These are phyloP conservation scores for Phyllosticta citriasiana DNA, from an alignment of 2,329 filamentous ascomycete genomes.

Conservation along the genomic window DNA sequence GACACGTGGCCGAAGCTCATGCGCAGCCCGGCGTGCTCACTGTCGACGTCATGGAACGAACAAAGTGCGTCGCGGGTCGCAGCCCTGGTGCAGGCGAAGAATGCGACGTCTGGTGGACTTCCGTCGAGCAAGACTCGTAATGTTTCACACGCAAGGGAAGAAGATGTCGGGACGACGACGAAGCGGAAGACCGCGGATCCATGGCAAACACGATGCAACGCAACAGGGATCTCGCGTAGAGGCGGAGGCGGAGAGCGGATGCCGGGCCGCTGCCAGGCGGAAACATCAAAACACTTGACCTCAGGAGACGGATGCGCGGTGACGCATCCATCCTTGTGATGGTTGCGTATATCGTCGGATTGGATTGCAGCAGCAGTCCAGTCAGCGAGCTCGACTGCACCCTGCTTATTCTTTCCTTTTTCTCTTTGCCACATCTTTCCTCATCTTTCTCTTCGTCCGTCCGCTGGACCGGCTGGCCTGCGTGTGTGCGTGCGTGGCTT, in stretches of 20 bases:
- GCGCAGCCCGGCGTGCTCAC: slow-evolving; percentile 19
- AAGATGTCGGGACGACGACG: not conserved
- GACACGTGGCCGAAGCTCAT: slow-evolving; percentile 29
- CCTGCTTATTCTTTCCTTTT: not conserved
- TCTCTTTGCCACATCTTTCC: not conserved
- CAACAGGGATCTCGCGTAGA: not conserved
- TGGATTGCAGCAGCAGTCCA: not conserved
- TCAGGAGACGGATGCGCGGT: not conserved
- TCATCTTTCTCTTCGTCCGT: not conserved
- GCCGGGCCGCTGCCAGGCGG: not conserved
- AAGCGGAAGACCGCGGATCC: not conserved
- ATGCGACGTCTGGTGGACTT: slow-evolving; percentile 21
- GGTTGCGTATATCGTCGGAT: not conserved
- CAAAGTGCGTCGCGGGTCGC: slow-evolving; percentile 27
- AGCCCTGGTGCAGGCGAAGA: slow-evolving; percentile 22
- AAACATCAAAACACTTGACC: not conserved
- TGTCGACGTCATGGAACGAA: slow-evolving; percentile 19
- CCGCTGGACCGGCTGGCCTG: not conserved
- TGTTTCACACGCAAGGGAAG: slow-evolving; percentile 15
- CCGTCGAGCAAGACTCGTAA: slow-evolving; percentile 12
- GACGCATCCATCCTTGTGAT: not conserved
- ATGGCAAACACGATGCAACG: not conserved
- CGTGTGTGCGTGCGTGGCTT: not conserved
- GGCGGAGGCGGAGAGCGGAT: not conserved
- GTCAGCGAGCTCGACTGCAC: not conserved